phyloP scores from a whole-genome alignment of 2,329 filamentous ascomycete species.

The Bipolaris zeicola region DNA sequence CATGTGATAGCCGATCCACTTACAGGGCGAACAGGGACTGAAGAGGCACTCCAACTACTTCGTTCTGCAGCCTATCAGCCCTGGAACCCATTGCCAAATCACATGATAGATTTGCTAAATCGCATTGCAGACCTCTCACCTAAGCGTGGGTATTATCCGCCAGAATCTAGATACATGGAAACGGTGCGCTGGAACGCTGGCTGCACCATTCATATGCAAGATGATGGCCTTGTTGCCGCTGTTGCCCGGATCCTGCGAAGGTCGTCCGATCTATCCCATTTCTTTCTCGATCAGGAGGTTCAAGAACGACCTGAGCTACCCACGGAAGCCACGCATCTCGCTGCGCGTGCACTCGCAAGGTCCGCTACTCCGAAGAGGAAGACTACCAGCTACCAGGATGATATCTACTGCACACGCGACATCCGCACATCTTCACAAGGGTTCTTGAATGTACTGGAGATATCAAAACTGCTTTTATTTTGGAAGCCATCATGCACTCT shows the following conservation, averaged over 20 bases:
- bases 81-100: conserved; percentile 26
- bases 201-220: conserved; percentile 35
- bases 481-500: conserved; percentile 15
- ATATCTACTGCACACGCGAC: conserved; percentile 24
- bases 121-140: conserved; percentile 48
- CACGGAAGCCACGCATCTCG: conserved; percentile 23
- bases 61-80: conserved; percentile 56
- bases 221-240: conserved; percentile 33
- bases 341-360: conserved; percentile 18
- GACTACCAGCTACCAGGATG: neutral
- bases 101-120: conserved; percentile 10
- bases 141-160: conserved; percentile 40
- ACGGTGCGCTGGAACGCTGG: conserved; percentile 38
- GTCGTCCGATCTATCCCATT: conserved; percentile 18
- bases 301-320: neutral
- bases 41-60: conserved; percentile 62
- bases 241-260: conserved; percentile 23
- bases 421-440: neutral
- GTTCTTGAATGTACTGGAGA: conserved; percentile 12
- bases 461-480: conserved; percentile 19
- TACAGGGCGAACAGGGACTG: conserved; percentile 64
- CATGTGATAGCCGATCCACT: conserved; percentile 63
- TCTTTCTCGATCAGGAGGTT: neutral
- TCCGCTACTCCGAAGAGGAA: neutral
- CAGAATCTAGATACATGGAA: conserved; percentile 34